Percentiles rank a stretch among this genome's conserved stretches.
Evolutionary conservation across 768 basidiomycete species (phyloP).

Genomic region (Russula olivacea): DNA sequence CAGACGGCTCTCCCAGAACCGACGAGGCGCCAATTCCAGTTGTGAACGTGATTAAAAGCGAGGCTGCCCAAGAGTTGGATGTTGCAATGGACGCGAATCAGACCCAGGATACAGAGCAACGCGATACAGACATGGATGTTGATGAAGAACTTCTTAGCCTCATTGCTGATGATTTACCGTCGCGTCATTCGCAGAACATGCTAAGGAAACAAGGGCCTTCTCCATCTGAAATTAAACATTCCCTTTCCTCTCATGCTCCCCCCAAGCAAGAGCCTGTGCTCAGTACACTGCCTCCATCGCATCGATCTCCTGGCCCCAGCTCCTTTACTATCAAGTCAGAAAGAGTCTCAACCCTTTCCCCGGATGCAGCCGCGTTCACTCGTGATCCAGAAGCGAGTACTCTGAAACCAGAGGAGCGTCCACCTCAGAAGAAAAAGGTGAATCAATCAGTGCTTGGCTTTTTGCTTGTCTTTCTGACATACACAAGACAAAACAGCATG

Average conservation of each 20-base stretch:
- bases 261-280: conserved; percentile 6
- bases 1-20: background rate
- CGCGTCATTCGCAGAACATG: conserved; percentile 19
- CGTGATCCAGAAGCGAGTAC: conserved; percentile 15
- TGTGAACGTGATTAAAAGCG: background rate
- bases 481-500: conserved; percentile 24
- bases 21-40: background rate
- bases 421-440: conserved; percentile 29
- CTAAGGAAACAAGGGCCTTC: conserved; percentile 10
- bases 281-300: conserved; percentile 14
- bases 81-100: background rate
- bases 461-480: background rate
- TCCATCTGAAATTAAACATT: conserved; percentile 1
- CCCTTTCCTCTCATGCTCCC: background rate
- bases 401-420: conserved; percentile 22
- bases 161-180: conserved; percentile 41
- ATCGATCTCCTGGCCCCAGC: conserved; percentile 18
- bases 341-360: conserved; percentile 54
- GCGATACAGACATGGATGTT: conserved; percentile 49
- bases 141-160: conserved; percentile 64
- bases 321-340: conserved; percentile 32
- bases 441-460: background rate
- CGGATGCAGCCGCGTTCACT: background rate
- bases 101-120: conserved; percentile 2
- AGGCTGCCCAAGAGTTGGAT: background rate